Base-by-base conservation (phyloP, 2,329 filamentous ascomycete genomes). In the Aspergillus nomiae region DNA sequence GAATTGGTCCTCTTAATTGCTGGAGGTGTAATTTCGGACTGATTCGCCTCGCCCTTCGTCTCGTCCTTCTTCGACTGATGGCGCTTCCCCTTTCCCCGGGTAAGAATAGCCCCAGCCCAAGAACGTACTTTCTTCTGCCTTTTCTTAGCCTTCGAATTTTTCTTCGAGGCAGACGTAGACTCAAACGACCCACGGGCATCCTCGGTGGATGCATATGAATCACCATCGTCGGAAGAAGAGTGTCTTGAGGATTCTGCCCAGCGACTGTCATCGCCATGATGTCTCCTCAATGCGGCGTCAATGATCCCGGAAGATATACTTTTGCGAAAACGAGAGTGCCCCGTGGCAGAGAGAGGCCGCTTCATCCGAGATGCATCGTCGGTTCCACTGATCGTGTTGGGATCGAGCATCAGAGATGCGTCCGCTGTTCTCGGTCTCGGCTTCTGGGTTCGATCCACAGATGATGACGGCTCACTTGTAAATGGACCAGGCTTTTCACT, bases 121-220 rank as follows among this genome's bases (percentile, higher is more conserved):
- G 81, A 83, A 72, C 91, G 92, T 63, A 94, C 91, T 75, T 91
- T 91, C 79, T 92, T 93, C 73, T 89, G 85, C 65, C 86, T 85
- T 78, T 83, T 86, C 62, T 76, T 76, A 9, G 70, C 57, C 62
- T 71, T 78, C 45, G 72, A 80, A 58, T 63, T 73, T 63, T 69
- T 74, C 61, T 71, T 77, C 61, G 70, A 76, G 56, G 65, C 73
- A 21, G 73, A 67, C 28, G 67, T 62, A n/a, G 69, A 60, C 14
- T 61, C 69, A 19, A 68, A 63, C 10, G 63, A 62, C 28, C 70
- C 70, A 51, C 70, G 62, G 8, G 67, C 69, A n/a, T 65, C 63
- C 51, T 72, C 73, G 3, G 67, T 69, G n/a, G 74, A 76, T 19
- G 65, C 60, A 54, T 73, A 73, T 5, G 76, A 77, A 21, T 71